These are phyloP conservation scores for Brasilioporus rufonigricans DNA, from an alignment of 768 basidiomycete species.

Conservation along the genomic window DNA sequence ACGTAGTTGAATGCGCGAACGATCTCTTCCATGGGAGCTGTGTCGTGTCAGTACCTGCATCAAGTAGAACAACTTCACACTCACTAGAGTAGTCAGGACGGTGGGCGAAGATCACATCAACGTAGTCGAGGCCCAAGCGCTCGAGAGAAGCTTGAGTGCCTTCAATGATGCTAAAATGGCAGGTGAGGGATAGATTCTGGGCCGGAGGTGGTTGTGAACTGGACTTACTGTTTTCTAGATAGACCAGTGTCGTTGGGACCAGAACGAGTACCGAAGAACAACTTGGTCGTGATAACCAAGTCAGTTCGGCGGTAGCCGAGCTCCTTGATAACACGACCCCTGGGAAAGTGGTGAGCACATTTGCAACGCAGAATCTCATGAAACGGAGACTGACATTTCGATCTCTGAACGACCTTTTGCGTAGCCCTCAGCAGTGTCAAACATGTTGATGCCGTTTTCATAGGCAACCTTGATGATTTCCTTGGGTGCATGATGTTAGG, in stretches of 20 bases:
- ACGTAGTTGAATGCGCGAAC: slow-evolving; percentile 59
- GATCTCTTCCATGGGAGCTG: slow-evolving; percentile 49
- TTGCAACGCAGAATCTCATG: background rate
- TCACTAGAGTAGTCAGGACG: slow-evolving; percentile 40
- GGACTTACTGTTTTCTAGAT: slow-evolving; percentile 32
- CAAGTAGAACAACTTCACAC: background rate
- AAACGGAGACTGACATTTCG: slow-evolving; percentile 41
- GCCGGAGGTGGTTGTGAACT: background rate
- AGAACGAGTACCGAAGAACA: slow-evolving; percentile 53
- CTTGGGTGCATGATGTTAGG: slow-evolving; percentile 14
- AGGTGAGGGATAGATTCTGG: background rate
- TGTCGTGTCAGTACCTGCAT: background rate
- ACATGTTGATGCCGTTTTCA: slow-evolving; percentile 51
- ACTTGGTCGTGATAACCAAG: slow-evolving; percentile 53
- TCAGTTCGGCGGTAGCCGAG: slow-evolving; percentile 49
- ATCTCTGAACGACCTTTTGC: slow-evolving; percentile 47
- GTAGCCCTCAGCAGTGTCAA: slow-evolving; percentile 48
- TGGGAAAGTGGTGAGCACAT: slow-evolving; percentile 7
- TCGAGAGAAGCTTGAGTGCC: slow-evolving; percentile 49
- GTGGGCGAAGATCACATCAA: too few relatives aligned
- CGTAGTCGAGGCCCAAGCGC: slow-evolving; percentile 53
- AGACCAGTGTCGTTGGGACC: slow-evolving; percentile 44
- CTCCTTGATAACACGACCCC: slow-evolving; percentile 55
- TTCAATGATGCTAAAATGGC: slow-evolving; percentile 47
- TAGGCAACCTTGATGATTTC: slow-evolving; percentile 56